A percentile compares a stretch with the other conserved stretches of the same genome.
phyloP scores from a whole-genome alignment of 345 rosid genomes.

The Eucalyptus coolabah region DNA sequence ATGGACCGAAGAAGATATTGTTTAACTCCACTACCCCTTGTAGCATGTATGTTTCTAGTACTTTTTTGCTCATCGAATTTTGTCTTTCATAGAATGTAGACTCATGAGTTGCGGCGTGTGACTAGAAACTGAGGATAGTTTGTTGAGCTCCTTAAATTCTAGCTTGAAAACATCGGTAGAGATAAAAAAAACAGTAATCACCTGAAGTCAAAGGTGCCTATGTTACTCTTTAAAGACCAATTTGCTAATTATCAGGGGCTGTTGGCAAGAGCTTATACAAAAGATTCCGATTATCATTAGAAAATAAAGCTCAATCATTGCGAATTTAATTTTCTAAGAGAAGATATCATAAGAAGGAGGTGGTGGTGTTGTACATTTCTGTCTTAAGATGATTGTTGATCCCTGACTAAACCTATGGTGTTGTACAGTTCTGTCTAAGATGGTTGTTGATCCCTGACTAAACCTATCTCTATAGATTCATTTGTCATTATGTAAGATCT shows the following conservation, averaged over 20 bases:
- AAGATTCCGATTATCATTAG: neutral
- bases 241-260: neutral
- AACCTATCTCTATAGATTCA: neutral
- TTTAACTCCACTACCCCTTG: neutral
- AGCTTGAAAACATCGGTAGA: neutral
- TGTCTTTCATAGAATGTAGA: neutral
- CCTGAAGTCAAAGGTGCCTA: neutral
- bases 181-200: neutral
- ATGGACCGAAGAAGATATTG: neutral
- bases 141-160: neutral
- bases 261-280: neutral
- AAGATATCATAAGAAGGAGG: neutral
- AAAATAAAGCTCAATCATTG: neutral
- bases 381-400: neutral
- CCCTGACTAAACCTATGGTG: neutral
- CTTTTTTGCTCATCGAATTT: neutral
- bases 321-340: neutral
- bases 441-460: neutral
- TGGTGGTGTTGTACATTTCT: neutral
- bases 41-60: neutral
- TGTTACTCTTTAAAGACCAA: neutral
- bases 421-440: neutral
- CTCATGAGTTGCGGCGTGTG: neutral
- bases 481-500: neutral
- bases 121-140: neutral